Evolutionary conservation across 768 basidiomycete species (phyloP).

Genomic region (Antrodiella citrinella): DNA sequence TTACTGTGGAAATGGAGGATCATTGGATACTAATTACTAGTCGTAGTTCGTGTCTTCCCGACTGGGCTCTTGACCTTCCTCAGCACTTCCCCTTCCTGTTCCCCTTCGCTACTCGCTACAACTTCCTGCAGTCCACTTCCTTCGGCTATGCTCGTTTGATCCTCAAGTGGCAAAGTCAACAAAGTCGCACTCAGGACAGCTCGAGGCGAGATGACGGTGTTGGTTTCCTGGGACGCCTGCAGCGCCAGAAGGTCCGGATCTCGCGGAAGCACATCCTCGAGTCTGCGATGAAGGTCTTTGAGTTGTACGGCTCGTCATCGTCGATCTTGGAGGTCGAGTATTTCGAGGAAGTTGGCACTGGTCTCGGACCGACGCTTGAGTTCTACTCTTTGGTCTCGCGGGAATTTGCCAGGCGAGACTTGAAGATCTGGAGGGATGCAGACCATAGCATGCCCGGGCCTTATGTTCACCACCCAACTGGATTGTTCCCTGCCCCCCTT

Average conservation of each 20-base stretch:
- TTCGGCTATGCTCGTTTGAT: conserved; percentile 97
- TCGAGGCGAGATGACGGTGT: conserved; percentile 85
- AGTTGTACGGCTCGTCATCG: conserved; percentile 90
- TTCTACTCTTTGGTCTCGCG: conserved; percentile 97
- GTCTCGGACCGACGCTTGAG: conserved; percentile 93
- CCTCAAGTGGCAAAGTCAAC: conserved; percentile 86
- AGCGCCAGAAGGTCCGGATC: conserved; percentile 94
- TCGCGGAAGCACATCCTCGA: conserved; percentile 92
- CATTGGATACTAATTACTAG: not conserved
- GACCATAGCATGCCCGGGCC: conserved; percentile 51
- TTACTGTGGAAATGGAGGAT: no score
- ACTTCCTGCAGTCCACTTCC: conserved; percentile 94
- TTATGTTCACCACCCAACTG: conserved; percentile 79
- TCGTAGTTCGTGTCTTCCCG: conserved; percentile 84
- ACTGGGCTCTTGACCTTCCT: conserved; percentile 94
- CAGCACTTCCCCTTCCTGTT: conserved; percentile 98
- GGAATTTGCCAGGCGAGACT: conserved; percentile 83
- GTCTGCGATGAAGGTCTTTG: conserved; percentile 93
- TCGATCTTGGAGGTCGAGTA: conserved; percentile 97
- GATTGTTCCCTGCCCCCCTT: conserved; percentile 85
- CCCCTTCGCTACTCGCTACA: conserved; percentile 96
- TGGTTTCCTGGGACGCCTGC: conserved; percentile 85
- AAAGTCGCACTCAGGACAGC: conserved; percentile 67
- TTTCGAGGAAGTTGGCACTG: conserved; percentile 98
- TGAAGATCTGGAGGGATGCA: conserved; percentile 89